A percentile compares a stretch with the other conserved stretches of the same genome.
phyloP scores from a whole-genome alignment of 305 asterid species.

The Ajuga reptans region DNA sequence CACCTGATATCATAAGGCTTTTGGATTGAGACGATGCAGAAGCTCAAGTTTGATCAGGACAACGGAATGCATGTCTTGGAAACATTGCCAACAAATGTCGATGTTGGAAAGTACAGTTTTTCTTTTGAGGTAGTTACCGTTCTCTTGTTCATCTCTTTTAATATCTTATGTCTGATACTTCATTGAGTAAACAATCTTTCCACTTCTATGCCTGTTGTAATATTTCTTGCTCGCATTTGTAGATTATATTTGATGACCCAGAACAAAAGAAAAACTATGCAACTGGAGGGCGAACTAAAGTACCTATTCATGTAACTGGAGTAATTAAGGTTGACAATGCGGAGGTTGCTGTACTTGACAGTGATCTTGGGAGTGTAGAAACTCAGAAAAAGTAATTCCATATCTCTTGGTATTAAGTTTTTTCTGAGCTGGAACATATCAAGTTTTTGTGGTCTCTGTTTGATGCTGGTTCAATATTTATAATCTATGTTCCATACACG shows the following conservation, averaged over 20 bases:
- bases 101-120: slow-evolving; percentile 60
- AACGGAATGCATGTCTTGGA: slow-evolving; percentile 62
- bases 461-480: background rate
- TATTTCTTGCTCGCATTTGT: slow-evolving; percentile 21
- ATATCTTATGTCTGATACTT: slow-evolving; percentile 16
- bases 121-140: slow-evolving; percentile 67
- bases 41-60: slow-evolving; percentile 56
- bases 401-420: slow-evolving; percentile 13
- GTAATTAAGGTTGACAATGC: slow-evolving; percentile 50
- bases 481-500: background rate
- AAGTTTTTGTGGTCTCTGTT: background rate
- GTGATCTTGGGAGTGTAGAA: slow-evolving; percentile 73
- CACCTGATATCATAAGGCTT: slow-evolving; percentile 19
- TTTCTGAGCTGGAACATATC: slow-evolving; percentile 14
- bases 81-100: slow-evolving; percentile 51
- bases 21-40: slow-evolving; percentile 44
- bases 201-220: slow-evolving; percentile 21
- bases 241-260: slow-evolving; percentile 64
- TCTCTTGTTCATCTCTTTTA: slow-evolving; percentile 10
- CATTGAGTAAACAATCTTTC: slow-evolving; percentile 6
- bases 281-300: slow-evolving; percentile 82
- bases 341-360: slow-evolving; percentile 65
- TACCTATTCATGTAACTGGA: slow-evolving; percentile 68
- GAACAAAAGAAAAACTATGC: slow-evolving; percentile 66
- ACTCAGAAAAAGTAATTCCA: slow-evolving; percentile 57